Percentiles rank a stretch among this genome's conserved stretches.
phyloP scores from a whole-genome alignment of 495 filamentous ascomycete genomes.

The Neurospora pannonica region DNA sequence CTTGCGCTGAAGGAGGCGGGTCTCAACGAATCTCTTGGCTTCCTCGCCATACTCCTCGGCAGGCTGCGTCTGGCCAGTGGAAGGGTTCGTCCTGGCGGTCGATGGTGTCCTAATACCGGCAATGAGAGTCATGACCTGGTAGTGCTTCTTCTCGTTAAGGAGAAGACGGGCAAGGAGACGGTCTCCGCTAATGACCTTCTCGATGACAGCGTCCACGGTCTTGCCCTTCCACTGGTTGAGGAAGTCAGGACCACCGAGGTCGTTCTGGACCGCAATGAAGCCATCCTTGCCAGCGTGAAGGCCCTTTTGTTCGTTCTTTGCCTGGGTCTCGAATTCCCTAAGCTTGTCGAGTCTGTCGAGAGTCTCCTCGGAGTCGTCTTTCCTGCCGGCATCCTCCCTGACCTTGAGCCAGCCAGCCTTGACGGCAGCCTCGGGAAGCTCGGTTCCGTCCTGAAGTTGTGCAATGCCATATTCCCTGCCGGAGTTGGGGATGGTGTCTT shows the following conservation, averaged over 20 bases:
- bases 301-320: constrained; percentile 67
- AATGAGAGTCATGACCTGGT: constrained; percentile 73
- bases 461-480: constrained; percentile 83
- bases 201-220: constrained; percentile 62
- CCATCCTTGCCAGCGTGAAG: constrained; percentile 55
- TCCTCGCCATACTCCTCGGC: constrained; percentile 84
- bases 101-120: constrained; percentile 82
- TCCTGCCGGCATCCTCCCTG: constrained; percentile 81
- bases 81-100: constrained; percentile 66
- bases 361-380: constrained; percentile 71
- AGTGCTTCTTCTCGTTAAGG: constrained; percentile 64
- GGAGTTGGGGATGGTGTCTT: constrained; percentile 67
- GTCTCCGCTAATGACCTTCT: constrained; percentile 85
- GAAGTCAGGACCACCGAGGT: constrained; percentile 66
- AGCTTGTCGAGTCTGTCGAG: constrained; percentile 63
- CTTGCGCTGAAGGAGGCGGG: constrained; percentile 73
- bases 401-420: constrained; percentile 85
- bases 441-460: constrained; percentile 58
- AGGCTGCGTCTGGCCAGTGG: constrained; percentile 67
- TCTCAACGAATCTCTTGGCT: constrained; percentile 76
- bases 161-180: constrained; percentile 77
- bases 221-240: constrained; percentile 69
- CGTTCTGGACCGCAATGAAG: constrained; percentile 66
- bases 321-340: constrained; percentile 66
- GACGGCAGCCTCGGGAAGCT: constrained; percentile 69